Evolutionary conservation across 1,139 yeast genomes (phyloP), one percentile per base, ranked within the genome.

Genomic region (Debaryomyces robertsiae): DNA sequence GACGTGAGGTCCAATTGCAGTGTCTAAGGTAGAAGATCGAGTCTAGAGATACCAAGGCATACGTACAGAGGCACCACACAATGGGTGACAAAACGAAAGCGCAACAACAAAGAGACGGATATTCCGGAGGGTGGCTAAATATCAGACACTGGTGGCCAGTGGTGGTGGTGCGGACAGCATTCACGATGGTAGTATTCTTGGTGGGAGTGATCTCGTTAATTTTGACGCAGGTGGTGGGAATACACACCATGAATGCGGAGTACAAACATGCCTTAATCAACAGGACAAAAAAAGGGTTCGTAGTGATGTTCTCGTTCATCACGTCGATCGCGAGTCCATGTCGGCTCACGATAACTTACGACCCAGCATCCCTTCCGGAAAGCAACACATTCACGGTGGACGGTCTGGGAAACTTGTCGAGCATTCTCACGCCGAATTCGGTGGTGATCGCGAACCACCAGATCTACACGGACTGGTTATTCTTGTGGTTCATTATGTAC

Each of bases 381-480:
- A 27, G 45, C 5, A 53, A 59, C 37, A 43, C 46, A 9, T 60
- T 60, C 36, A 49, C 44, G 9, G 52, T 50, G 7, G 53, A 56
- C 18, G 36, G 47, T 3, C 46, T 50, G 17, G 69, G 69, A 1
- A 48, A 64, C 17, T 45, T 77, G 13, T 48, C 57, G 15, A 54
- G 69, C 14, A 47, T 50, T 3, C 54, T 81, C 13, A 61, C 69
- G 9, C 73, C 75, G 7, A 73, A 82, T 39, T 79, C 90, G 1
- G 75, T 88, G 3, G 54, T 84, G 39, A 81, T 88, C 29, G 79
- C 94, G 14, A 93, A 93, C 58, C 98, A 93, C 62, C 98, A 91
- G 63, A 83, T 91, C 16, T 91, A 93, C 58, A 82, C 95, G 3
- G 99, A 93, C 61, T 93, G 99, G 99, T 75, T 88, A 14, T 90